Evolutionary conservation across 2,329 filamentous ascomycete genomes (phyloP).

Genomic region (Magnaporthiopsis poae): DNA sequence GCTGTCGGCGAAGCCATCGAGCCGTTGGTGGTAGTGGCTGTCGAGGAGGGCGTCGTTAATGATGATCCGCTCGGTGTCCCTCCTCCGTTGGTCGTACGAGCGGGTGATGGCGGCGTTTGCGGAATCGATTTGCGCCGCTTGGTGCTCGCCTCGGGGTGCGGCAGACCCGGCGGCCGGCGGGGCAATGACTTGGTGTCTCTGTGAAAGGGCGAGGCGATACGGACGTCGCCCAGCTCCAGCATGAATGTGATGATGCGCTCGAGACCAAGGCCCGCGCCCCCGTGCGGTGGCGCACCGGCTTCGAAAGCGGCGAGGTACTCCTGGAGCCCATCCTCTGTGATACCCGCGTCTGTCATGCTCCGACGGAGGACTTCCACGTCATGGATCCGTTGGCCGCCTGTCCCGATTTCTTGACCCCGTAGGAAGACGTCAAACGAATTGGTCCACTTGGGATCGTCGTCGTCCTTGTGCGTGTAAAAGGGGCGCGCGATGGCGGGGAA

Average conservation of each 20-base stretch:
- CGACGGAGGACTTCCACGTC: slow-evolving; percentile 63
- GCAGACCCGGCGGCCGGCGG: slow-evolving; percentile 54
- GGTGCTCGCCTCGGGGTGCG: slow-evolving; percentile 81
- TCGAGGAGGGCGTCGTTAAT: background rate
- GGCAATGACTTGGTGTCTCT: slow-evolving; percentile 83
- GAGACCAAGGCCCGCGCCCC: slow-evolving; percentile 78
- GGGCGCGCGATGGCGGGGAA: slow-evolving; percentile 77
- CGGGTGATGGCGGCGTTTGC: background rate
- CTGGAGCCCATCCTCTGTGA: slow-evolving; percentile 73
- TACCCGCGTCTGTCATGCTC: slow-evolving; percentile 65
- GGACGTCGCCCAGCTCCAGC: slow-evolving; percentile 78
- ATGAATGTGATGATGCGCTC: slow-evolving; percentile 82
- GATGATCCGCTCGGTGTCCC: background rate
- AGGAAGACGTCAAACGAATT: slow-evolving; percentile 96
- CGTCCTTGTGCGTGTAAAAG: slow-evolving; percentile 84
- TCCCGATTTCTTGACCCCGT: slow-evolving; percentile 83
- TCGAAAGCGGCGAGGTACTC: slow-evolving; percentile 85
- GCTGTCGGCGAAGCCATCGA: background rate
- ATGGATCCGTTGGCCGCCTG: slow-evolving; percentile 87
- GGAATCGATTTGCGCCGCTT: slow-evolving; percentile 15
- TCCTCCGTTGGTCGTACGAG: background rate
- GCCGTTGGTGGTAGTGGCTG: background rate
- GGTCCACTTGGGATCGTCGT: slow-evolving; percentile 60
- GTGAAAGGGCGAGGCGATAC: slow-evolving; percentile 76
- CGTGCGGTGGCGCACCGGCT: slow-evolving; percentile 79